Evolutionary conservation across 2,329 filamentous ascomycete genomes (phyloP), one percentile per base, ranked within the genome.

Genomic region (Mycosphaerella arachidis): DNA sequence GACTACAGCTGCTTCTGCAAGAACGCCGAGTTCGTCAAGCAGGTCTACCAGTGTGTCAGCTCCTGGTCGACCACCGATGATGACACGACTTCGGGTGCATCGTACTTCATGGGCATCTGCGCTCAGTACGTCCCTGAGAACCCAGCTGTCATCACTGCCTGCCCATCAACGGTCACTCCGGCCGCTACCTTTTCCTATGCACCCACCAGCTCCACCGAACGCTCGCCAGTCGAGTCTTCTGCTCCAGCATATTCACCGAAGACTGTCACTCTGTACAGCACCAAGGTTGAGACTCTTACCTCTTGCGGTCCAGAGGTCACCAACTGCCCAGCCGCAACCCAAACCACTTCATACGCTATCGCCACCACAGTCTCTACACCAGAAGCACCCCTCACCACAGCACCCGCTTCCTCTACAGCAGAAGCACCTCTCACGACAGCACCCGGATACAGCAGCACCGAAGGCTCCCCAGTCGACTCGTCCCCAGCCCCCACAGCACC

Each of bases 31-130:
- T 93, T 94, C 77, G 89, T 92, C 72, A 81, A 86, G 75, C 87
- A 87, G 72, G 86, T 97, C 74, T 93, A 90, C 75, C 79, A 84
- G 63, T 97, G 93, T 78, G 82, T 97, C 68, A 85, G 87, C 71
- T 84, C 92, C 59, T 88, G 92, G 82, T 89, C 87, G 65, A 81
- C 82, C 61, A 82, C 82, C 60, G 82, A 87, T 62, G 79, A 83
- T 50, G 83, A 90, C 72, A 82, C 93, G 68, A 81, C 85, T 57
- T 78, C 86, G 68, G 90, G 91, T 62, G 82, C 94, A 61, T 83
- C 84, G 70, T 96, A 90, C 85, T 88, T 97, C 81, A 88, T 92
- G 76, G 92, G 92, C 74, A 90, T 97, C 77, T 97, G 93, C 79
- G 91, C 89, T 59, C 78, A 83, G 56, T 87, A 88, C 76, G 83